Evolutionary conservation across 768 basidiomycete genomes (phyloP).

Genomic region (Xerocomus potaroensis): DNA sequence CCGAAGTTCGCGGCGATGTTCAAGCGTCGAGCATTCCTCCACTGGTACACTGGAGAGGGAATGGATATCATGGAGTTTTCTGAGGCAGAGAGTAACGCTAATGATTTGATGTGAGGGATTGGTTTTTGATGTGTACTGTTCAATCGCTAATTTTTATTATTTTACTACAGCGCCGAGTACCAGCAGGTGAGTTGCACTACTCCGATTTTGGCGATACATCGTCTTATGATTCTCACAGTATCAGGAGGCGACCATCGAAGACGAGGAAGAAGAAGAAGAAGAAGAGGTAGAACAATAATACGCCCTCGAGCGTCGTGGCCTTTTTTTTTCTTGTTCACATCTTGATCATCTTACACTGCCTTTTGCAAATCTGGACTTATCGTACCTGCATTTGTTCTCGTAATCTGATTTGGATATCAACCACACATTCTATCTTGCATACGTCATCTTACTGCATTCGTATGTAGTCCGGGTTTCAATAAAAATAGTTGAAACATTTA

Average conservation of each 20-base stretch:
- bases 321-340: not conserved
- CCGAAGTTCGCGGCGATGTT: constrained; percentile 74
- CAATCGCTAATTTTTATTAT: constrained; percentile 4
- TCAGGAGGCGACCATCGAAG: constrained; percentile 50
- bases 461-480: too few relatives aligned
- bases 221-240: constrained; percentile 37
- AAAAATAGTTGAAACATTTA: too few relatives aligned
- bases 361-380: constrained; percentile 7
- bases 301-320: not conserved
- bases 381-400: constrained; percentile 15
- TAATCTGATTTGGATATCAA: constrained; percentile 20
- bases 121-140: constrained; percentile 1
- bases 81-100: constrained; percentile 81
- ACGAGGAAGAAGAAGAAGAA: constrained; percentile 44
- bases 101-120: constrained; percentile 71
- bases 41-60: constrained; percentile 90
- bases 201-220: not conserved
- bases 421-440: constrained; percentile 1
- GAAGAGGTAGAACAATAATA: constrained; percentile 34
- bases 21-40: constrained; percentile 80
- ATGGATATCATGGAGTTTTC: constrained; percentile 85
- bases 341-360: not conserved
- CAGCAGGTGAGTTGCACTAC: constrained; percentile 55
- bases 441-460: too few relatives aligned
- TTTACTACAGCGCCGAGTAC: constrained; percentile 69